Conservation (phyloP, 2,329 filamentous ascomycete genomes). For the Aspergillus awamori region DNA sequence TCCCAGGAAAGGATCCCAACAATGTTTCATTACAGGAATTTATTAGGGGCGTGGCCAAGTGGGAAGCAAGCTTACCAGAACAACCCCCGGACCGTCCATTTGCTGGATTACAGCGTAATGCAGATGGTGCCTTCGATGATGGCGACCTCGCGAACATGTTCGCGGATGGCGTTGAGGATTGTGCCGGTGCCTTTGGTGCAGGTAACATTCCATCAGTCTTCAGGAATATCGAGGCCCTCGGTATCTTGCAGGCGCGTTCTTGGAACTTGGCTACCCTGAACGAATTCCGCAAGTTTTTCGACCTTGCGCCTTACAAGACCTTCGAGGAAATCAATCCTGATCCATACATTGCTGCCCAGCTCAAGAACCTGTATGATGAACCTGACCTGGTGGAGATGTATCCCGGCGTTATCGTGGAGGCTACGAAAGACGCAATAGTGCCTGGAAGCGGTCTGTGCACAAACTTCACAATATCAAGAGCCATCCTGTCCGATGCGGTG, state of each 20-base stretch:
- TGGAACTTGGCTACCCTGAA: conserved; percentile 66
- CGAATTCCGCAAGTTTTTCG: conserved; percentile 56
- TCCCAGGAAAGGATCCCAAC: conserved; percentile 43
- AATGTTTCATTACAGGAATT: conserved; percentile 44
- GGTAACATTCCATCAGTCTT: conserved; percentile 62
- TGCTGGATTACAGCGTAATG: conserved; percentile 51
- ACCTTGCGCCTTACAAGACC: conserved; percentile 52
- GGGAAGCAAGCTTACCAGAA: conserved; percentile 44
- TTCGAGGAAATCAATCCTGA: conserved; percentile 59
- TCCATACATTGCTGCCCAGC: conserved; percentile 48
- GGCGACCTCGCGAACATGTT: conserved; percentile 61
- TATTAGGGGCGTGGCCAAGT: conserved; percentile 41
- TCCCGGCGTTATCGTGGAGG: conserved; percentile 60
- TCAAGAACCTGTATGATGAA: conserved; percentile 53
- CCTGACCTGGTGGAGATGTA: conserved; percentile 61
- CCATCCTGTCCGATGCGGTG: conserved; percentile 52
- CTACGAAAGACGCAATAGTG: conserved; percentile 55
- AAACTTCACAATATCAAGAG: conserved; percentile 49
- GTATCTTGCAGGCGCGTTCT: conserved; percentile 63
- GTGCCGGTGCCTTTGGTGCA: conserved; percentile 62
- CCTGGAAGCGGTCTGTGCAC: conserved; percentile 54
- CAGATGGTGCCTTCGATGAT: conserved; percentile 59
- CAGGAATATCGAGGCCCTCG: conserved; percentile 63
- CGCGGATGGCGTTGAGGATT: conserved; percentile 63
- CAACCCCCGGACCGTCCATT: conserved; percentile 55